Evolutionary conservation across 768 basidiomycete species (phyloP), one percentile per base, ranked within the genome.

Genomic region (Daedaleopsis sinensis): DNA sequence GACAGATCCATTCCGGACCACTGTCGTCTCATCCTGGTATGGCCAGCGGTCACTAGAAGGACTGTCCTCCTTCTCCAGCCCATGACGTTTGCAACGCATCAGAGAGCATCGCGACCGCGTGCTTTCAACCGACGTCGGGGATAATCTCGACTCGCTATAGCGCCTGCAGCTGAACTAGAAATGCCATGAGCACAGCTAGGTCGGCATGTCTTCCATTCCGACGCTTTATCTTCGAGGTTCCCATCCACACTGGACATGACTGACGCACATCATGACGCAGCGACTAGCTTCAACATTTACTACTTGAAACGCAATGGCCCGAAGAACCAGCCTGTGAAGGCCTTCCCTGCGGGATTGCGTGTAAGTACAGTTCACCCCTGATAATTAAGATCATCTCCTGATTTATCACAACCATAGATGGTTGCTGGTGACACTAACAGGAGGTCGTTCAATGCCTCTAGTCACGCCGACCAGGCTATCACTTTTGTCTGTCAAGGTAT

Each of bases 381-480:
- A 32, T 3, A 7, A 7, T 32, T 7, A n/a, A n/a, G n/a, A 32
- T 32, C 27, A 32, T 32, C 3, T 3, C 27, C 27, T 32, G 27
- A 32, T 32, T 3, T 32, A 4, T 32, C 5, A 11, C 15, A n/a
- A 6, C 32, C 16, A 18, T 23, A 63, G 62, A 71, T 76, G 69
- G 43, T 76, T 12, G 66, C 70, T 19, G 75, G 75, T 32, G 67
- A 71, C 67, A 69, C 72, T 1, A 65, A 58, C 54, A 65, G 70
- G 42, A 66, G 69, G 19, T 65, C 67, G n/a, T 76, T 76, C 72
- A 72, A 77, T 62, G 59, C 66, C 2, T 66, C 68, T n/a, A 63
- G 55, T 54, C 69, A 66, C n/a, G 70, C 59, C 1, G 70, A 74
- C 24, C 73, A 74, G 55, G 76, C 77, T 7, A 68, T 77, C 54